phyloP scores from a whole-genome alignment of 208 protist species.

The Leishmania tarentolae region DNA sequence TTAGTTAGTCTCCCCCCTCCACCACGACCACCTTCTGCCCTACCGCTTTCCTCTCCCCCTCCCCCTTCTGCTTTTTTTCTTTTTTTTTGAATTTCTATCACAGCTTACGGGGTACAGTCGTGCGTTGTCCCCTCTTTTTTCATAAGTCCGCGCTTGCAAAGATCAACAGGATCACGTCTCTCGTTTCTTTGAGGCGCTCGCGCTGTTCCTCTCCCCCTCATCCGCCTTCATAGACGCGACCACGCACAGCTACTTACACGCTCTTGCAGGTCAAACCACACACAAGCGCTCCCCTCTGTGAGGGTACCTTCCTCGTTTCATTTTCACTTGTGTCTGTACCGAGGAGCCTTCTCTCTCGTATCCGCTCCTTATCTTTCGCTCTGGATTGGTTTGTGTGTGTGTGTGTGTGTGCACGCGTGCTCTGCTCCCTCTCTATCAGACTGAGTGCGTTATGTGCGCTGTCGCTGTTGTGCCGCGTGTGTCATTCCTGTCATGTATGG shows the following conservation, averaged over 20 bases:
- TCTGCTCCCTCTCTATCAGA: neutral
- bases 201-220: neutral
- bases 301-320: neutral
- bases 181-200: too few species aligned
- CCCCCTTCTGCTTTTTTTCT: constrained; percentile 2
- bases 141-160: neutral
- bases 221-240: neutral
- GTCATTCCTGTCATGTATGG: neutral
- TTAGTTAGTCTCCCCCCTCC: neutral
- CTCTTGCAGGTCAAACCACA: neutral
- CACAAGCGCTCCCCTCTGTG: neutral
- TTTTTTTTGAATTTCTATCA: too few species aligned
- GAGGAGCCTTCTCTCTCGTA: neutral
- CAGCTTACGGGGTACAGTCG: neutral
- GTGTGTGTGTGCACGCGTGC: neutral
- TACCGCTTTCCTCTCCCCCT: constrained; percentile 9
- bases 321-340: neutral
- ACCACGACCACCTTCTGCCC: neutral
- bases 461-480: too few species aligned
- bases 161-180: neutral
- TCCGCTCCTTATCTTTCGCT: neutral
- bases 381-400: neutral
- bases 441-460: too few species aligned
- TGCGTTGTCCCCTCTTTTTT: neutral
- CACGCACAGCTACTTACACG: neutral